Evolutionary conservation across 2,329 filamentous ascomycete species (phyloP).

Genomic region (Proliferodiscus dingleyae): DNA sequence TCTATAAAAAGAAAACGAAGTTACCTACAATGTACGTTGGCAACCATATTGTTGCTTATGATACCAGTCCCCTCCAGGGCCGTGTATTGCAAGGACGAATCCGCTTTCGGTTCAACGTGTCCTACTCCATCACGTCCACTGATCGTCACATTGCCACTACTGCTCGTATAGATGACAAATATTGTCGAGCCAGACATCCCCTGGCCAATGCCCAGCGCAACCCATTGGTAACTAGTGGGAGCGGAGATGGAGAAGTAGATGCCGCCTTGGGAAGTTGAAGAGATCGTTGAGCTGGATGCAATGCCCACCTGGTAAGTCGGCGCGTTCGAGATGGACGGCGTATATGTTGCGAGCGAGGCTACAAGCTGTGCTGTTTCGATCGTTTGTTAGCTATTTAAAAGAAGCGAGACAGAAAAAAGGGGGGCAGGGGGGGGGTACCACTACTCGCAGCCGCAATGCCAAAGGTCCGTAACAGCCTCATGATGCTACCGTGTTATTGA

Average conservation of each 20-base stretch:
- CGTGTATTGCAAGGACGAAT: conserved; percentile 37
- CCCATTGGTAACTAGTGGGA: conserved; percentile 48
- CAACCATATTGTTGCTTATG: conserved; percentile 47
- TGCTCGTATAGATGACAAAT: conserved; percentile 52
- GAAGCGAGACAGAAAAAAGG: background rate
- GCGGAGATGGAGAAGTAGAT: conserved; percentile 55
- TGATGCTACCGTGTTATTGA: background rate
- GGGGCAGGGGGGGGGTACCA: background rate
- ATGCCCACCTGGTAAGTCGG: conserved; percentile 24
- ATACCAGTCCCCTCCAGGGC: conserved; percentile 52
- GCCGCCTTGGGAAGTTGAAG: conserved; percentile 44
- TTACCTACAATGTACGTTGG: conserved; percentile 48
- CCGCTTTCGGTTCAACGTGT: conserved; percentile 39
- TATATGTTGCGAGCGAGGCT: conserved; percentile 20
- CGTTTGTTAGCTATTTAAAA: background rate
- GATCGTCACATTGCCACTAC: conserved; percentile 48
- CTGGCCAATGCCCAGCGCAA: conserved; percentile 52
- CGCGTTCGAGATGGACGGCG: conserved; percentile 11
- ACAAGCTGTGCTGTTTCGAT: conserved; percentile 11
- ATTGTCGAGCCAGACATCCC: conserved; percentile 53
- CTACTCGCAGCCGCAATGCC: background rate
- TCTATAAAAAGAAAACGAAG: too few relatives aligned
- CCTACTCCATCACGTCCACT: conserved; percentile 46
- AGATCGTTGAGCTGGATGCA: conserved; percentile 34
- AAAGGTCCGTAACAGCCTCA: background rate